These are phyloP conservation scores for Solanum chmielewskii DNA, from an alignment of 257 asterid species.

Conservation along the genomic window DNA sequence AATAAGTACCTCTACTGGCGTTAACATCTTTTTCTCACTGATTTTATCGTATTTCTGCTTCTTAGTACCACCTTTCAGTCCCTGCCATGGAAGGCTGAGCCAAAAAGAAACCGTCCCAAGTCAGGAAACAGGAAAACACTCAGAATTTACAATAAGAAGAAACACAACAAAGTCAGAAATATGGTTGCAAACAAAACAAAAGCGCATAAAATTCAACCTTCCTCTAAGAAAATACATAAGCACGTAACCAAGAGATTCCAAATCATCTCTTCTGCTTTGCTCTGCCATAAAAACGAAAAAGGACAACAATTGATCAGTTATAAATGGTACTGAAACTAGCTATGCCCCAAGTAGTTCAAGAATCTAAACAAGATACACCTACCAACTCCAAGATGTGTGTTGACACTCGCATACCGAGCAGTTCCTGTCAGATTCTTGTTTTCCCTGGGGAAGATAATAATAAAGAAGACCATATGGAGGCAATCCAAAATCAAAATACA, in stretches of 20 bases:
- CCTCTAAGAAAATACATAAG: slow-evolving; percentile 19
- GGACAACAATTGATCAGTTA: background rate
- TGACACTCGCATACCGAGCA: slow-evolving; percentile 14
- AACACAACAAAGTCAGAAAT: background rate
- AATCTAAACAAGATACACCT: background rate
- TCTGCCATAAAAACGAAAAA: slow-evolving; percentile 1
- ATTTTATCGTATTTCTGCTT: slow-evolving; percentile 18
- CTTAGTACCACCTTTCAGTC: slow-evolving; percentile 13
- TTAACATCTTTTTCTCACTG: slow-evolving; percentile 14
- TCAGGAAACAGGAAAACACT: background rate
- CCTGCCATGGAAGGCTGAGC: slow-evolving; percentile 20
- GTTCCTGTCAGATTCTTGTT: slow-evolving; percentile 18
- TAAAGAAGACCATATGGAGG: background rate
- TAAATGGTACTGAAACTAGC: background rate
- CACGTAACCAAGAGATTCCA: slow-evolving; percentile 16
- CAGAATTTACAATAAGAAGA: background rate
- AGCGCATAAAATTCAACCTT: slow-evolving; percentile 1
- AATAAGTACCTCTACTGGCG: slow-evolving; percentile 15
- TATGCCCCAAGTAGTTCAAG: background rate
- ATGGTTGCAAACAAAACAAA: background rate
- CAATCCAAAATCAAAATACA: background rate
- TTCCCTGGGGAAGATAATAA: slow-evolving; percentile 2
- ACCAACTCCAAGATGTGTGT: slow-evolving; percentile 18
- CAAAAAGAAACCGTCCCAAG: background rate
- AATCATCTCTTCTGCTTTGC: slow-evolving; percentile 19